phyloP scores from a whole-genome alignment of 2,329 filamentous ascomycete genomes.

The Fusarium humuli region DNA sequence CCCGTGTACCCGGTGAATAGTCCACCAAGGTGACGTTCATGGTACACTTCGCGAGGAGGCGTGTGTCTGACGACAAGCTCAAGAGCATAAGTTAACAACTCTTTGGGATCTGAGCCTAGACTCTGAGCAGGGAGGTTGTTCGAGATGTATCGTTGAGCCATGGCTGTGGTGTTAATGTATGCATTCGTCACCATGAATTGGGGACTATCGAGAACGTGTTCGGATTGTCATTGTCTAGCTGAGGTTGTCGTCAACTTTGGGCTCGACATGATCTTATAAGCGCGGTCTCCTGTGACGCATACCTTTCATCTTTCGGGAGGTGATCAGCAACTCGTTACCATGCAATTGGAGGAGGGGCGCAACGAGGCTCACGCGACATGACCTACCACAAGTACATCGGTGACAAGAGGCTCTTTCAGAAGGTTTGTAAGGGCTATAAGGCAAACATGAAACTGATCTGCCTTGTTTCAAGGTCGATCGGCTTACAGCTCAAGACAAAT shows the following conservation, averaged over 20 bases:
- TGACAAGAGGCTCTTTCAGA: slow-evolving; percentile 2
- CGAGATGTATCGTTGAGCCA: slow-evolving; percentile 51
- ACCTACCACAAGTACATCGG: slow-evolving; percentile 21
- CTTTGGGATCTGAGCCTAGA: slow-evolving; percentile 44
- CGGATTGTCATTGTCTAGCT: slow-evolving; percentile 8
- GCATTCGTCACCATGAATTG: slow-evolving; percentile 3
- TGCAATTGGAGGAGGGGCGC: slow-evolving; percentile 32
- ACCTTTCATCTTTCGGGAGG: slow-evolving; percentile 34
- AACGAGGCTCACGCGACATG: slow-evolving; percentile 34
- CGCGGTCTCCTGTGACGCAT: slow-evolving; percentile 35
- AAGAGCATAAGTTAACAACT: slow-evolving; percentile 51
- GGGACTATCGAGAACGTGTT: slow-evolving; percentile 3
- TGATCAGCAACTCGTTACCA: slow-evolving; percentile 35
- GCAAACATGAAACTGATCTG: slow-evolving; percentile 8
- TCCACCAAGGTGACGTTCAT: slow-evolving; percentile 55
- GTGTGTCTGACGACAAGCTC: slow-evolving; percentile 52
- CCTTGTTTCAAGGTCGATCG: slow-evolving; percentile 16
- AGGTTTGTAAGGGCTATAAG: background rate
- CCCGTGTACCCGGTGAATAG: slow-evolving; percentile 66
- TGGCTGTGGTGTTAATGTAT: slow-evolving; percentile 17
- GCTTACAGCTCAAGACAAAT: slow-evolving; percentile 11
- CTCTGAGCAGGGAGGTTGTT: slow-evolving; percentile 50
- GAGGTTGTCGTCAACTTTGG: slow-evolving; percentile 25
- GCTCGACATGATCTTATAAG: slow-evolving; percentile 28
- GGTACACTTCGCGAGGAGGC: slow-evolving; percentile 53